Conservation (phyloP, 1,139 yeast species). For the Protomyces pachydermus region DNA sequence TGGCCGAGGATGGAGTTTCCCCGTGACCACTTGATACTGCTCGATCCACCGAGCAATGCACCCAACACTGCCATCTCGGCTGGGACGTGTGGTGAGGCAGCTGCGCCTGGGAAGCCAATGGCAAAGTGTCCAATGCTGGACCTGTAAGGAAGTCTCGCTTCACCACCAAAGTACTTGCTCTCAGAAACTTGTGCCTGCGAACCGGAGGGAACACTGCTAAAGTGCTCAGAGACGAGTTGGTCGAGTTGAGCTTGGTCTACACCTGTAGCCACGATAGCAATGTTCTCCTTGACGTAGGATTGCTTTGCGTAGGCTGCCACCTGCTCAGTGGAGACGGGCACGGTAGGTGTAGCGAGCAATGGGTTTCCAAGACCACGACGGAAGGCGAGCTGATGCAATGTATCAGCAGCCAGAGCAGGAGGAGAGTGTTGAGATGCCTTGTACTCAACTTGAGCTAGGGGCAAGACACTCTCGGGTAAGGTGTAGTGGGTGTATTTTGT, state of each 20-base stretch:
- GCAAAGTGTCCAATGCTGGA: constrained; percentile 64
- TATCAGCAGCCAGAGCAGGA: constrained; percentile 63
- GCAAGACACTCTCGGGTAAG: constrained; percentile 71
- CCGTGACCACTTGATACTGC: constrained; percentile 47
- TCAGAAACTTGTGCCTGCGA: constrained; percentile 46
- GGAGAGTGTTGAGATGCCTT: constrained; percentile 51
- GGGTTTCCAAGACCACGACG: constrained; percentile 87
- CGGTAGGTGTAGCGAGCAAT: constrained; percentile 62
- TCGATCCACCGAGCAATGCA: constrained; percentile 59
- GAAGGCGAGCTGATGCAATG: constrained; percentile 75
- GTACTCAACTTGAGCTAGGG: constrained; percentile 58
- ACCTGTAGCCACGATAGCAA: constrained; percentile 69
- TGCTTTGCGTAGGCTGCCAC: constrained; percentile 62
- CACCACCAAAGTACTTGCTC: constrained; percentile 56
- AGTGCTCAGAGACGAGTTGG: constrained; percentile 62
- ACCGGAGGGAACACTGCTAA: constrained; percentile 56
- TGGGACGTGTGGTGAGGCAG: constrained; percentile 45
- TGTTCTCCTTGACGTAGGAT: constrained; percentile 65
- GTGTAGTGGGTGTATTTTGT: constrained; percentile 51
- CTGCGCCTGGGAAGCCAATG: constrained; percentile 70
- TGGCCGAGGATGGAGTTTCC: constrained; percentile 45
- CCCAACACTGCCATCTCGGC: constrained; percentile 67
- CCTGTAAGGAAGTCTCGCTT: constrained; percentile 64
- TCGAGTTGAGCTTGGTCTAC: constrained; percentile 67
- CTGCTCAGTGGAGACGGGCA: constrained; percentile 57